Conservation (phyloP, 2,329 filamentous ascomycete species). For the Pestalotiopsis sp. region DNA sequence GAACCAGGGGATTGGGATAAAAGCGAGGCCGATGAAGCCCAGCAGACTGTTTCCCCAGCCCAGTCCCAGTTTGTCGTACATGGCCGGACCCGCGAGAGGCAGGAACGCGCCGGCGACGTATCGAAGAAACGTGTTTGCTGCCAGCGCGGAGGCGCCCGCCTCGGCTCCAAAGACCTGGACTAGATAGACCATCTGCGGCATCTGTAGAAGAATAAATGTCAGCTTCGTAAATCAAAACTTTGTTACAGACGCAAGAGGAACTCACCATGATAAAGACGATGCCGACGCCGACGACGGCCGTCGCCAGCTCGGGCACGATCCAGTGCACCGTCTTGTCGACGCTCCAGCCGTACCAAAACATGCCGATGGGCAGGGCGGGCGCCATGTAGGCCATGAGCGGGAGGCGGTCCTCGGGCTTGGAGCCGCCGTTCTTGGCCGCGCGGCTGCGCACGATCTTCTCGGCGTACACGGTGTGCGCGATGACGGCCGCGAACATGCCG, state of each 20-base stretch:
- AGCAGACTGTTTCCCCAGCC: conserved; percentile 31
- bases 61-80: conserved; percentile 53
- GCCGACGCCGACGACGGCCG: conserved; percentile 41
- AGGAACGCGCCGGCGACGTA: conserved; percentile 53
- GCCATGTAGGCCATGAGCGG: conserved; percentile 23
- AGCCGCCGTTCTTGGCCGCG: not conserved
- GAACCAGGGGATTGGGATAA: not conserved
- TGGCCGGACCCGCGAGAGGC: conserved; percentile 50
- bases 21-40: conserved; percentile 1
- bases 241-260: no score
- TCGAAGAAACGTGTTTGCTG: conserved; percentile 61
- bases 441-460: conserved; percentile 20
- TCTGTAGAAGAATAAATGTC: not conserved
- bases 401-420: conserved; percentile 20
- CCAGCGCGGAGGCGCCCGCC: conserved; percentile 44
- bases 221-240: no score
- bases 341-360: conserved; percentile 52
- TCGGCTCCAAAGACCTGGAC: conserved; percentile 28
- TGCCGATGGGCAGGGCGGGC: conserved; percentile 33
- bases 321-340: conserved; percentile 45
- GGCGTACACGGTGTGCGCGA: conserved; percentile 15
- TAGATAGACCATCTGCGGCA: conserved; percentile 32
- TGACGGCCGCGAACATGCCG: conserved; percentile 23
- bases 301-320: conserved; percentile 50
- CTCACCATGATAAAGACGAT: conserved; percentile 31